These are phyloP conservation scores for Hydrangea macrophylla DNA, from an alignment of 148 eudicot genomes.

Conservation along the genomic window DNA sequence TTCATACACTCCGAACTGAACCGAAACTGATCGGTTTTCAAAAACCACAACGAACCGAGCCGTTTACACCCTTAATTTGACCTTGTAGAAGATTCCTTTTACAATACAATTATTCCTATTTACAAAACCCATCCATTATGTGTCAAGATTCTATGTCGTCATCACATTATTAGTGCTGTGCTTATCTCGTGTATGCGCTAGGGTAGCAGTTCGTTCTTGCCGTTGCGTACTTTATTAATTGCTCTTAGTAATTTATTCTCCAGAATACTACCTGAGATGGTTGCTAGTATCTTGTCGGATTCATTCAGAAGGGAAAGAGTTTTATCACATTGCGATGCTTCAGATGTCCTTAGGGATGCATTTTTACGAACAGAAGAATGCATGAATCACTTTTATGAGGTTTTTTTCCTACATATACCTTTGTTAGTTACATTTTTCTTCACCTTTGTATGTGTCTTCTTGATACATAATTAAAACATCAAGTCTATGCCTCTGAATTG, in stretches of 20 bases:
- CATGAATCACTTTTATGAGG: conserved; percentile 83
- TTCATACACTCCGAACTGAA: no score
- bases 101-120: neutral
- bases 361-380: conserved; percentile 68
- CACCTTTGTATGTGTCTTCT: neutral
- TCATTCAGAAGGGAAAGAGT: conserved; percentile 62
- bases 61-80: neutral
- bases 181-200: neutral
- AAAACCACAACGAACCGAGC: no score
- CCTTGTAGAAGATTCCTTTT: neutral
- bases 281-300: conserved; percentile 68
- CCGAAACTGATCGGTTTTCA: no score
- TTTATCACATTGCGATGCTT: conserved; percentile 66
- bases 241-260: conserved; percentile 13
- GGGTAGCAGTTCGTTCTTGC: neutral
- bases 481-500: neutral
- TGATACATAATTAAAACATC: neutral
- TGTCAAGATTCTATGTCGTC: neutral
- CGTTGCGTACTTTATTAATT: neutral
- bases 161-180: neutral
- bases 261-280: conserved; percentile 79
- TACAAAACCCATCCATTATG: neutral
- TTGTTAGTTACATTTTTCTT: conserved; percentile 2
- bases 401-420: conserved; percentile 21
- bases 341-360: conserved; percentile 89